A percentile compares a stretch with the other conserved stretches of the same genome.
phyloP scores from a whole-genome alignment of 1,139 yeast species.

The Torulaspora globosa region DNA sequence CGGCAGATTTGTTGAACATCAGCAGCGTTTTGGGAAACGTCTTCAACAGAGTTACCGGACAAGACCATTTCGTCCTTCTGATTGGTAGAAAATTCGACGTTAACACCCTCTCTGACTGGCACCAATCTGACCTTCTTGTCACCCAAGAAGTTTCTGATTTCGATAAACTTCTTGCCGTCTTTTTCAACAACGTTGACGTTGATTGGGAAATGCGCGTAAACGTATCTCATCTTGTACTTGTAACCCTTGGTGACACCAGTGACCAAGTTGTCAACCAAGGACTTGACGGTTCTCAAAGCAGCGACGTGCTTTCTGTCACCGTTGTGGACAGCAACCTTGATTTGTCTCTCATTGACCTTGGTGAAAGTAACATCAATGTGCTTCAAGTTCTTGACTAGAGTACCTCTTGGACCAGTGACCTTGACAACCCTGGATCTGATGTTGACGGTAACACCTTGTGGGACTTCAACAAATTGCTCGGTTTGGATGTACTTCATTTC shows the following conservation, averaged over 20 bases:
- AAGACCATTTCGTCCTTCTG: conserved; percentile 94
- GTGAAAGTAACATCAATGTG: conserved; percentile 93
- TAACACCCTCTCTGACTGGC: conserved; percentile 84
- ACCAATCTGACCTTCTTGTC: conserved; percentile 93
- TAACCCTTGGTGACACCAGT: conserved; percentile 99
- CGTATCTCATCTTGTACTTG: conserved; percentile 99
- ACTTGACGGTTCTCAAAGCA: conserved; percentile 97
- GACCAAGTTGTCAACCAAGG: conserved; percentile 88
- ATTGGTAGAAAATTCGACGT: conserved; percentile 69
- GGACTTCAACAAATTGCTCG: conserved; percentile 86
- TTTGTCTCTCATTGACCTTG: conserved; percentile 65
- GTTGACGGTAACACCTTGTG: conserved; percentile 88
- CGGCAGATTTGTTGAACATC: conserved; percentile 97
- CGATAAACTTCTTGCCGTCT: conserved; percentile 74
- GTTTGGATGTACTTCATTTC: conserved; percentile 92
- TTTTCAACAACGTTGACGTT: conserved; percentile 83
- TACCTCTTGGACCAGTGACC: conserved; percentile 99
- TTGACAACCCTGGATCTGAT: conserved; percentile 89
- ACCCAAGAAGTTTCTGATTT: conserved; percentile 99
- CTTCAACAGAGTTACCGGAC: conserved; percentile 95
- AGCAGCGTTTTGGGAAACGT: conserved; percentile 97
- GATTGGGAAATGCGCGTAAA: conserved; percentile 99
- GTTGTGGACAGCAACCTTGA: conserved; percentile 91
- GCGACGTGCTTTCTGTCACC: conserved; percentile 99
- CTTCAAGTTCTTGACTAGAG: conserved; percentile 81